These are phyloP conservation scores for Dianthus caryophyllus DNA, from an alignment of 148 eudicot species.

Conservation along the genomic window DNA sequence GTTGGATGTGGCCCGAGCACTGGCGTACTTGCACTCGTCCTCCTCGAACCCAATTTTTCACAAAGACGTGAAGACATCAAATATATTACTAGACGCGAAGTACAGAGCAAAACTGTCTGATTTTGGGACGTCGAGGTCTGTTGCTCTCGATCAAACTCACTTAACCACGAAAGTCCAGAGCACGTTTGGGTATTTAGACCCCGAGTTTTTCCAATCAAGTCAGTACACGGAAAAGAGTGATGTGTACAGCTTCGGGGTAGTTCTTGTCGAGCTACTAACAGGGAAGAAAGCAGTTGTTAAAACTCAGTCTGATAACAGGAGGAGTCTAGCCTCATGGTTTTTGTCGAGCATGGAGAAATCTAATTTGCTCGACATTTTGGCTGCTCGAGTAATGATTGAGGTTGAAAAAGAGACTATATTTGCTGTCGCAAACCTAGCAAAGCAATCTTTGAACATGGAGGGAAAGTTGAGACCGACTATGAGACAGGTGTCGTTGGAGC, in stretches of 20 bases:
- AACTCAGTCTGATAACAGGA: slow-evolving; percentile 8
- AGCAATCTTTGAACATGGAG: slow-evolving; percentile 22
- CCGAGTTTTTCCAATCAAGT: slow-evolving; percentile 19
- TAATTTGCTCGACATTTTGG: slow-evolving; percentile 19
- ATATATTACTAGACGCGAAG: slow-evolving; percentile 26
- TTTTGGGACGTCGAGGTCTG: slow-evolving; percentile 29
- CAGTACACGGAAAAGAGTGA: slow-evolving; percentile 23
- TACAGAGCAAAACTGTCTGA: slow-evolving; percentile 24
- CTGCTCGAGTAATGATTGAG: slow-evolving; percentile 15
- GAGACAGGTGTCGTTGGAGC: slow-evolving; percentile 20
- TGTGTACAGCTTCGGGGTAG: slow-evolving; percentile 23
- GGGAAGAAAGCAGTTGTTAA: slow-evolving; percentile 13
- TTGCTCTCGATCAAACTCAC: slow-evolving; percentile 26
- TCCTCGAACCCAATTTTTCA: slow-evolving; percentile 23
- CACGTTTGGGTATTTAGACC: slow-evolving; percentile 29
- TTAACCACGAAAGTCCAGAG: slow-evolving; percentile 29
- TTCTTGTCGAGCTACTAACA: slow-evolving; percentile 24
- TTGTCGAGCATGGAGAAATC: slow-evolving; percentile 15
- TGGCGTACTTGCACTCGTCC: slow-evolving; percentile 26
- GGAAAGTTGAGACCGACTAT: slow-evolving; percentile 30
- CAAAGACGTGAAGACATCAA: slow-evolving; percentile 25
- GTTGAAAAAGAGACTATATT: slow-evolving; percentile 12
- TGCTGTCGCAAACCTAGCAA: slow-evolving; percentile 25
- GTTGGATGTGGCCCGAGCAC: slow-evolving; percentile 24
- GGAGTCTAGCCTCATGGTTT: slow-evolving; percentile 22